Evolutionary conservation across 345 rosid genomes (phyloP), one percentile per base, ranked within the genome.

Genomic region (Mercurialis annua): DNA sequence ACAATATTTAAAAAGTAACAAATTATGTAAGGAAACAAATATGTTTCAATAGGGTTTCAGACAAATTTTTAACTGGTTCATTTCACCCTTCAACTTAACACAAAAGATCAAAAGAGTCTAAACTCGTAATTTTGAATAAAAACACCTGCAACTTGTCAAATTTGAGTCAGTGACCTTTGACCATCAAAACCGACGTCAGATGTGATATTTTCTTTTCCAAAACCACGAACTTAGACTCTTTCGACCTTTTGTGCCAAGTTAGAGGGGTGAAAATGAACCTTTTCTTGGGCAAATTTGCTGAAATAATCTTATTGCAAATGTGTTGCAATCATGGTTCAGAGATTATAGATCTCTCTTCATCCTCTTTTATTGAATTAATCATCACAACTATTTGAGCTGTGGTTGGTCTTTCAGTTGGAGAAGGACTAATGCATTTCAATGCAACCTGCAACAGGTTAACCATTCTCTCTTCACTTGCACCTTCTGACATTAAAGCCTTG

Each of bases 391-490:
- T 81, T 54, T 73, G 80, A 53, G 54, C 67, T 14, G 73, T 77
- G 76, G 29, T 69, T 53, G 86, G 89, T 81, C 85, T 81, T 60
- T 80, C 81, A 44, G 27, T 67, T 10, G 84, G 76, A 31, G 66
- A 53, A 21, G 75, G 77, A 23, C 60, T 72, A 23, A 78, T 80
- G 81, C 92, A 87, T 65, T 71, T 77, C 56, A 85, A 44, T 12
- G 84, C 90, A 15, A 81, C 78, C 69, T 73, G 83, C 48, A 83
- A 51, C 67, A 84, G 68, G 48, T 65, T 83, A 73, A 84, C 71
- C 92, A 84, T 78, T 71, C 83, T 80, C 56, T 84, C 89, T 65
- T 87, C 85, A 15, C 79, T 75, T 15, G 77, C 83, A 36, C 82
- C 87, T 72, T 78, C 84, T 33, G 74, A 27, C 4, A 71, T 24